phyloP scores from a whole-genome alignment of 192 early-diverging fungal genomes.

The Obelidium mucronatum region DNA sequence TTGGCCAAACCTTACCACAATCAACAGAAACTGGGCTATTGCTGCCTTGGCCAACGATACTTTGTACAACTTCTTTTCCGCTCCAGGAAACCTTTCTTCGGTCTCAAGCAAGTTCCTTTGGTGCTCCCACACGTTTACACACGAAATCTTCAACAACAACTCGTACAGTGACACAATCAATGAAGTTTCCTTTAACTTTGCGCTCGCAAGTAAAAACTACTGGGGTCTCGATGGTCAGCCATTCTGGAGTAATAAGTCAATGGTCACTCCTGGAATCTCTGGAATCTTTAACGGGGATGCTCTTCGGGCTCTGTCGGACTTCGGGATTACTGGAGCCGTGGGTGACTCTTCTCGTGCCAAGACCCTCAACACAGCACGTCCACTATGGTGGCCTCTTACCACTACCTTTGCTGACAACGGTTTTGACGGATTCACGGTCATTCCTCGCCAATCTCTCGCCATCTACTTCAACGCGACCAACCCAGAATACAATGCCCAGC shows the following conservation, averaged over 20 bases:
- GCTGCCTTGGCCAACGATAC: neutral
- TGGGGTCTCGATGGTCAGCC: too few relatives aligned
- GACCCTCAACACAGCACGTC: slow-evolving; percentile 18
- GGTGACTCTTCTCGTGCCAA: slow-evolving; percentile 46
- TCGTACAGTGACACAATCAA: slow-evolving; percentile 23
- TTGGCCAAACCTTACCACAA: too few relatives aligned
- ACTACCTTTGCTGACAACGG: slow-evolving; percentile 44
- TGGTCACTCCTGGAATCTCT: slow-evolving; percentile 37
- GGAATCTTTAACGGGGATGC: slow-evolving; percentile 36
- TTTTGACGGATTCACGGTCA: too few relatives aligned
- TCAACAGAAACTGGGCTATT: slow-evolving; percentile 17
- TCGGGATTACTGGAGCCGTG: slow-evolving; percentile 26
- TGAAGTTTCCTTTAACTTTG: slow-evolving; percentile 22
- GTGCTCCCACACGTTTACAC: too few relatives aligned
- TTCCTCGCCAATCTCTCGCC: slow-evolving; percentile 48
- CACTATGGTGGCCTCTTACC: slow-evolving; percentile 40
- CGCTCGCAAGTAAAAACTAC: too few relatives aligned
- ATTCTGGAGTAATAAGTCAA: too few relatives aligned
- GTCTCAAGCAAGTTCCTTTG: slow-evolving; percentile 43
- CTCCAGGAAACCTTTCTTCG: neutral
- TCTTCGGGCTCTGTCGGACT: slow-evolving; percentile 13
- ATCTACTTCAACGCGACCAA: slow-evolving; percentile 51
- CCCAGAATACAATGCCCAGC: slow-evolving; percentile 17
- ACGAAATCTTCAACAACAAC: too few relatives aligned
- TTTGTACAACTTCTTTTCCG: too few relatives aligned